A percentile compares a stretch with the other conserved stretches of the same genome.
Conservation (phyloP, 2,329 filamentous ascomycete genomes). For the Cladobotryum mycophilum region DNA sequence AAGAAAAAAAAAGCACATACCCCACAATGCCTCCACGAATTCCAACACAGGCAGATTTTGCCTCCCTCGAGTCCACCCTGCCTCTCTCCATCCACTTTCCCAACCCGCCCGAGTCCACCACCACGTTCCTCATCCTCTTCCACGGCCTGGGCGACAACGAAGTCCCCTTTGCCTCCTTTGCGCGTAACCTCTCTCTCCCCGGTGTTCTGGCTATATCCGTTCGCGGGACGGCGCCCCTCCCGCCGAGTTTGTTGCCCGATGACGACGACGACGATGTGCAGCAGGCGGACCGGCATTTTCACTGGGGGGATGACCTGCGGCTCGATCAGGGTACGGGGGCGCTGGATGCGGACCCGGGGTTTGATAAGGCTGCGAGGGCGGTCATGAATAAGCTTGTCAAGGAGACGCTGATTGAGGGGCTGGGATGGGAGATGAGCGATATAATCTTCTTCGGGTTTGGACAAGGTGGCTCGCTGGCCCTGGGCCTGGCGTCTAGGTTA, state of each 20-base stretch:
- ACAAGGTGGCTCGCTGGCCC: conserved; percentile 58
- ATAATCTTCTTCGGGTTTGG: conserved; percentile 61
- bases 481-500: conserved; percentile 47
- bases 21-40: conserved; percentile 40
- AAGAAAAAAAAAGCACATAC: not conserved
- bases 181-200: conserved; percentile 62
- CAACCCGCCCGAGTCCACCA: conserved; percentile 53
- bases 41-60: conserved; percentile 46
- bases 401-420: conserved; percentile 45
- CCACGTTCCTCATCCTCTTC: conserved; percentile 72
- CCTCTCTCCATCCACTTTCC: conserved; percentile 43
- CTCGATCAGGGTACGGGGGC: conserved; percentile 45
- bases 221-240: conserved; percentile 63
- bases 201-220: conserved; percentile 71
- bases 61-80: conserved; percentile 34
- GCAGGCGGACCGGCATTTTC: conserved; percentile 35
- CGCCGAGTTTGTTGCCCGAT: conserved; percentile 54
- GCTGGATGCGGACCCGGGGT: conserved; percentile 58
- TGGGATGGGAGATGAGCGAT: conserved; percentile 54
- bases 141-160: conserved; percentile 80
- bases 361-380: conserved; percentile 40
- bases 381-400: conserved; percentile 47
- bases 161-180: conserved; percentile 61
- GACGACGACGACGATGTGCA: conserved; percentile 23
- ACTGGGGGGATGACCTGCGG: conserved; percentile 63